phyloP scores from a whole-genome alignment of 345 rosid species.

The Pistacia integerrima region DNA sequence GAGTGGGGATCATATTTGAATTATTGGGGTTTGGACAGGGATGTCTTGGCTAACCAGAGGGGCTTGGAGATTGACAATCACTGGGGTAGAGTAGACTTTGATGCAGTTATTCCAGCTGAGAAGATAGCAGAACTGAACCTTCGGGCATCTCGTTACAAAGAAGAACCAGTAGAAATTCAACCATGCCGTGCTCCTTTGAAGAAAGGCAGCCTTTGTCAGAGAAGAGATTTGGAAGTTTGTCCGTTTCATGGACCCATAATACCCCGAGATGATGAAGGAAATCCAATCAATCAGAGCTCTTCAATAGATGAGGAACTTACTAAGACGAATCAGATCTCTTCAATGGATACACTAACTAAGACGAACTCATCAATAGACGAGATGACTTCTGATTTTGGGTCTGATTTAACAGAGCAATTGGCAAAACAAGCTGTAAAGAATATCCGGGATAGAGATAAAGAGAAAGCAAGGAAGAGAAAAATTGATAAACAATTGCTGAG shows the following conservation, averaged over 20 bases:
- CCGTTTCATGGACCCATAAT: conserved; percentile 87
- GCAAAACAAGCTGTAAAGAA: conserved; percentile 82
- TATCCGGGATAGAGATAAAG: conserved; percentile 56
- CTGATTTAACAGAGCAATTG: conserved; percentile 52
- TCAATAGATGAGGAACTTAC: conserved; percentile 31
- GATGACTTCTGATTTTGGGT: conserved; percentile 32
- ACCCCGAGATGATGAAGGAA: conserved; percentile 69
- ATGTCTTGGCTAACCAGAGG: conserved; percentile 70
- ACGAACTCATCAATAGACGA: conserved; percentile 26
- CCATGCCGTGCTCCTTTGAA: conserved; percentile 80
- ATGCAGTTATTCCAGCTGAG: conserved; percentile 91
- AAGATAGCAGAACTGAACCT: conserved; percentile 81
- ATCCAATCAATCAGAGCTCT: conserved; percentile 39
- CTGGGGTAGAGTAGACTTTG: conserved; percentile 90
- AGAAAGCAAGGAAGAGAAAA: conserved; percentile 55
- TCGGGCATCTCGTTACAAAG: conserved; percentile 71
- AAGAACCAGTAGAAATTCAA: conserved; percentile 55
- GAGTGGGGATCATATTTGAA: conserved; percentile 68
- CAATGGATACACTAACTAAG: conserved; percentile 24
- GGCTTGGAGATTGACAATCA: conserved; percentile 89
- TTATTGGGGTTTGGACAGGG: conserved; percentile 68
- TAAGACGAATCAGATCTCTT: conserved; percentile 1
- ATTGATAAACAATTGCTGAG: conserved; percentile 46
- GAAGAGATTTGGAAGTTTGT: conserved; percentile 78
- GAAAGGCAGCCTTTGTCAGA: conserved; percentile 79